These are phyloP conservation scores for Scheffersomyces illinoinensis DNA, from an alignment of 1,139 yeast species.

Conservation along the genomic window DNA sequence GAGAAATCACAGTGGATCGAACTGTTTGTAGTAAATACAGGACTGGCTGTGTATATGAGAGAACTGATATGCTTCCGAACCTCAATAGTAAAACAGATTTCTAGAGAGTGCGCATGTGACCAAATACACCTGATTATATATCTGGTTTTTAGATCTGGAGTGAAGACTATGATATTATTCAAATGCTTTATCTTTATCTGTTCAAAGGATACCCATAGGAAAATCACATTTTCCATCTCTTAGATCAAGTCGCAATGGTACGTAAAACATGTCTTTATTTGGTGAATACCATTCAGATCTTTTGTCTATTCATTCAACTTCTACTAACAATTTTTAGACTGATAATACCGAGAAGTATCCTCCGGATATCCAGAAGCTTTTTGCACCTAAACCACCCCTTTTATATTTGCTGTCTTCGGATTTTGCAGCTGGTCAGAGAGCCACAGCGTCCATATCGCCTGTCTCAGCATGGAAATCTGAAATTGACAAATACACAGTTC, in stretches of 20 bases:
- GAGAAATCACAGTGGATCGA: background rate
- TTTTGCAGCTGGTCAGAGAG: conserved; percentile 50
- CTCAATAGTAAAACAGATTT: too few relatives aligned
- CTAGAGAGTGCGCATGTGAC: background rate
- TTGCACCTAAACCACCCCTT: conserved; percentile 71
- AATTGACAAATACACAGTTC: conserved; percentile 36
- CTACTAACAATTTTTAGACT: conserved; percentile 14
- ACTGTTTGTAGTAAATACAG: background rate
- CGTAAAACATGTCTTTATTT: conserved; percentile 16
- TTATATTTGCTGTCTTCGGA: conserved; percentile 57
- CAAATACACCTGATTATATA: background rate
- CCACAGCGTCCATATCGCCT: conserved; percentile 54
- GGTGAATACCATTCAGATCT: conserved; percentile 39
- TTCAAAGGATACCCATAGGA: background rate
- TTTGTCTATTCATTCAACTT: conserved; percentile 30
- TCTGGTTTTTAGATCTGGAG: background rate
- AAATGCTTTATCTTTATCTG: too few relatives aligned
- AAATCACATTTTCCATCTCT: too few relatives aligned
- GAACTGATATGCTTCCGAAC: background rate
- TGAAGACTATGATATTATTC: background rate
- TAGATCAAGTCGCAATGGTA: background rate
- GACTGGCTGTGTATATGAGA: background rate
- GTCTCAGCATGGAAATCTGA: conserved; percentile 39
- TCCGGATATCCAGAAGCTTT: conserved; percentile 60
- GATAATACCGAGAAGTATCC: conserved; percentile 55